Evolutionary conservation across 306 rosid species (phyloP), one percentile per base, ranked within the genome.

Genomic region (Trichosanthes cucumerina): DNA sequence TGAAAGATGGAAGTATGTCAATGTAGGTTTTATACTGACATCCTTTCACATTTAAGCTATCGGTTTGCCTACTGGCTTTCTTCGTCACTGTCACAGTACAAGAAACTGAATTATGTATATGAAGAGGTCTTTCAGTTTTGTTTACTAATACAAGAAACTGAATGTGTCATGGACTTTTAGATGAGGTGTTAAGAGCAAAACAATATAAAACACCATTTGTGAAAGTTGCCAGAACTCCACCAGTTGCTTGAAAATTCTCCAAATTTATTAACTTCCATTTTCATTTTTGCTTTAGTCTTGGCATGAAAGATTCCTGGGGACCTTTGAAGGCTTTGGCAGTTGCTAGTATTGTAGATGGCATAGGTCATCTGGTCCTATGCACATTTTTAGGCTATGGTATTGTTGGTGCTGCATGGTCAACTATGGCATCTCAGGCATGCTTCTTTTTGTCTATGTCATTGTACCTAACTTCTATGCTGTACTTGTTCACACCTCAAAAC

Each of bases 261-360:
- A 50, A 47, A 26, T 49, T 74, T 71, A 8, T 80, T 13, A 65
- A 81, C 53, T 83, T 69, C 36, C 43, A 28, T 13, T 58, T 58
- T 79, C 21, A 15, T 66, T 70, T 18, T 78, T 72, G 72, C 59
- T 80, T 46, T 72, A 90, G 96, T 83, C 97, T 92, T 85, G 96
- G 93, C 81, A 88, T 90, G 97, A 92, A 92, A 89, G 97, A 90
- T 90, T 92, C 97, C 2, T 84, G 91, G 96, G 97, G 93, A 81
- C 97, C 96, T 63, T 78, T 89, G 79, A 92, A 88, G 90, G 91
- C 96, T 75, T 87, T 90, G 88, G 90, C 86, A 24, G 87, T 78
- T 74, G 90, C 97, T 28, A 90, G 88, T 76, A 68, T 76, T 74
- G 84, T 89, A 53, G 89, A 89, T 83, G 96, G 89, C 46, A 8